These are phyloP conservation scores for Hymenochaete sp. DNA, from an alignment of 1,284 basidiomycete species.

Conservation along the genomic window DNA sequence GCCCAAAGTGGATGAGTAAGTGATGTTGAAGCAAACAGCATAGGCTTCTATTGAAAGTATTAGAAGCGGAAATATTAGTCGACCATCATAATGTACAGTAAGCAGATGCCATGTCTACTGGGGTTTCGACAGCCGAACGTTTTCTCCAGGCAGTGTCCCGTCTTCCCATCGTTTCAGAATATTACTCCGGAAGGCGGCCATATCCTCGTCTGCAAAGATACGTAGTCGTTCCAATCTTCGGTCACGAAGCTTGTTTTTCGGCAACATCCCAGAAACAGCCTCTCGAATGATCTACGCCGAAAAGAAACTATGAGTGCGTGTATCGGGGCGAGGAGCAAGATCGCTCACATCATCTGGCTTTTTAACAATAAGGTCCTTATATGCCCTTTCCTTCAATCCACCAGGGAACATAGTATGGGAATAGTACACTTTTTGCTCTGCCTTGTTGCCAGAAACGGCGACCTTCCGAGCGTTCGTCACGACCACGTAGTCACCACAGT, in stretches of 20 bases:
- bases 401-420: slow-evolving; percentile 93
- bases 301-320: slow-evolving; percentile 11
- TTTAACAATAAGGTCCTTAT: slow-evolving; percentile 71
- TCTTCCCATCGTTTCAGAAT: slow-evolving; percentile 71
- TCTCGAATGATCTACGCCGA: slow-evolving; percentile 79
- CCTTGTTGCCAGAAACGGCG: slow-evolving; percentile 86
- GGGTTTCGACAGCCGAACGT: no score
- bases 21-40: no score
- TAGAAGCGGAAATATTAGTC: no score
- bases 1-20: no score
- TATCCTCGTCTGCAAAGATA: slow-evolving; percentile 72
- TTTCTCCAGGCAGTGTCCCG: slow-evolving; percentile 41
- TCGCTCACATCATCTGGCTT: slow-evolving; percentile 85
- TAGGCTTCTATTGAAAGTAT: no score
- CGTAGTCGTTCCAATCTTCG: slow-evolving; percentile 76
- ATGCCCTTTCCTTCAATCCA: slow-evolving; percentile 85
- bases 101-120: no score
- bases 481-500: slow-evolving; percentile 96
- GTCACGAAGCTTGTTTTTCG: slow-evolving; percentile 90
- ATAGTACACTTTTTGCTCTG: slow-evolving; percentile 80
- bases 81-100: no score
- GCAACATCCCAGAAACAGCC: slow-evolving; percentile 93
- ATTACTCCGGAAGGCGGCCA: slow-evolving; percentile 61
- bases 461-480: slow-evolving; percentile 87
- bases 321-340: neutral